Base-by-base conservation (phyloP, 495 filamentous ascomycete species). In the Aspergillus incahuasiensis region DNA sequence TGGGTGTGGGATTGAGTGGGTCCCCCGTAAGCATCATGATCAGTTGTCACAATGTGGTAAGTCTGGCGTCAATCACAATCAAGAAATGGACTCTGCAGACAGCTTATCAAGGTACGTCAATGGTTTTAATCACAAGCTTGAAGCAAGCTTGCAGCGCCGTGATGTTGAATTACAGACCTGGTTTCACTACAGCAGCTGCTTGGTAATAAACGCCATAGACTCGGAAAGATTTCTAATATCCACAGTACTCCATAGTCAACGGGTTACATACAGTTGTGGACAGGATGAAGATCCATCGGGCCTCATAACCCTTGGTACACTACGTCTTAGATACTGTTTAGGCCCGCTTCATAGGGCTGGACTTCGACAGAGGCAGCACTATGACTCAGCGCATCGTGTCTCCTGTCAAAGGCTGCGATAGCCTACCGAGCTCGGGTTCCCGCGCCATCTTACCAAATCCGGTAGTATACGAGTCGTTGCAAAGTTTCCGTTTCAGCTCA, bases 31-130 rank as follows among this genome's bases (percentile, higher is more conserved):
- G 34, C 13, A 50, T 30, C n/a, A 20, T 19, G 3, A 48, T 35
- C 13, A 35, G 2, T 30, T 30, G 16, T 55, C 52, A 47, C 38
- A 41, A 48, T 55, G 52, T 46, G 19, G 52, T 55, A 55, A 55
- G 22, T 18, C 42, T 48, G 42, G 18, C 52, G 52, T 55, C 52
- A 55, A 22, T 24, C n/a, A 3, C 21, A 22, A 44, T 44, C 41
- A 44, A 44, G 13, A 24, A 40, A 3, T 40, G 3, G 38, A 7
- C 32, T 35, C 39, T 41, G 20, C 1, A 6, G 22, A 13, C 25
- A 28, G 25, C 4, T 28, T 8, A 4, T 28, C 25, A 28, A 28
- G 25, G 8, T 28, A 28, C 25, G 25, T 28, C 25, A 8, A 28
- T 28, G 25, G n/a, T n/a, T n/a, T n/a, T n/a, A n/a, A n/a, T n/a